Evolutionary conservation across 306 rosid genomes (phyloP).

Genomic region (Cucumis hystrix): DNA sequence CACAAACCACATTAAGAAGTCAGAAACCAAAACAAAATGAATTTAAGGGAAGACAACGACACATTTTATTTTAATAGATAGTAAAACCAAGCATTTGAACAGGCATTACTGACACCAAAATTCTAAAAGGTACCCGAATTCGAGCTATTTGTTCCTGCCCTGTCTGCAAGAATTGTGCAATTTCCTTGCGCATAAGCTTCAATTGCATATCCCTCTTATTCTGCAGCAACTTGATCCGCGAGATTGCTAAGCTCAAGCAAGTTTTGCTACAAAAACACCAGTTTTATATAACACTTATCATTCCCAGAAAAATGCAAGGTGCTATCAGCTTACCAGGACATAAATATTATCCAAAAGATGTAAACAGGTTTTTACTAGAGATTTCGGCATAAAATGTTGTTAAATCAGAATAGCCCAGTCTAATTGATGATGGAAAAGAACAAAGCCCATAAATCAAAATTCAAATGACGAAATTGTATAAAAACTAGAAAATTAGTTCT

Average conservation of each 20-base stretch:
- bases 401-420: background rate
- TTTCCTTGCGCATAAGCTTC: constrained; percentile 89
- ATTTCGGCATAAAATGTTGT: background rate
- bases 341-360: background rate
- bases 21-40: no score
- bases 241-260: constrained; percentile 58
- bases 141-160: constrained; percentile 94
- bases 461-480: background rate
- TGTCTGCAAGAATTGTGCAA: constrained; percentile 82
- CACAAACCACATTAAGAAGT: no score
- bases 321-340: background rate
- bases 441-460: background rate
- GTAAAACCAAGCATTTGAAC: background rate
- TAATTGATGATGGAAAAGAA: background rate
- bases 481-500: background rate
- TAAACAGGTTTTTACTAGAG: background rate
- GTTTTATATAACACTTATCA: constrained; percentile 1
- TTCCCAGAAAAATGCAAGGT: background rate
- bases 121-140: constrained; percentile 52
- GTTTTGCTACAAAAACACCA: constrained; percentile 61
- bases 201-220: constrained; percentile 87
- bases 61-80: background rate
- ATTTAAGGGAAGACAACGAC: background rate
- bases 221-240: constrained; percentile 89
- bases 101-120: constrained; percentile 6